Percentiles rank a stretch among this genome's conserved stretches.
phyloP scores from a whole-genome alignment of 345 rosid species.

The Salix udensis region DNA sequence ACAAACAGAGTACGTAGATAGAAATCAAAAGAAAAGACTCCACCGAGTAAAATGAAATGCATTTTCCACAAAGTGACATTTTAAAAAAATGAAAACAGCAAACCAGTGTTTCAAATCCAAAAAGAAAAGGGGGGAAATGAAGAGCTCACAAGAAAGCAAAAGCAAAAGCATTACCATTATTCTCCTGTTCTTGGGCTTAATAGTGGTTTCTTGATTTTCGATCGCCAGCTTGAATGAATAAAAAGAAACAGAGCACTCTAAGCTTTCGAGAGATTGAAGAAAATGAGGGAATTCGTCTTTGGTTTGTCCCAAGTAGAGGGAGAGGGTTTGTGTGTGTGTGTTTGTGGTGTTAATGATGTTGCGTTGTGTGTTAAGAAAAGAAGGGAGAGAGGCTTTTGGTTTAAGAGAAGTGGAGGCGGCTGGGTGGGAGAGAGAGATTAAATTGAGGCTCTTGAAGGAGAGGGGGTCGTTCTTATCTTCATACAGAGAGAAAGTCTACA shows the following conservation, averaged over 20 bases:
- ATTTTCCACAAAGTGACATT: neutral
- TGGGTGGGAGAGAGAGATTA: constrained; percentile 13
- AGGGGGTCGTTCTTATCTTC: constrained; percentile 36
- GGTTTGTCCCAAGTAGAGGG: neutral
- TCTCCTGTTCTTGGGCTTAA: constrained; percentile 52
- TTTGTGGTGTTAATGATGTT: neutral
- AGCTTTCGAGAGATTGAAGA: neutral
- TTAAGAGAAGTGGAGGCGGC: constrained; percentile 21
- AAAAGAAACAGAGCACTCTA: constrained; percentile 11
- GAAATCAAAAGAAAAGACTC: neutral
- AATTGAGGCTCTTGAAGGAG: constrained; percentile 8
- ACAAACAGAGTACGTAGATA: neutral
- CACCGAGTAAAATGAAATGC: neutral
- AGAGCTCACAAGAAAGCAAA: neutral
- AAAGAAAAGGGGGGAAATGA: neutral
- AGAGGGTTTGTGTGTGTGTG: neutral
- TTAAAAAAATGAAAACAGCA: neutral
- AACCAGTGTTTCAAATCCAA: neutral
- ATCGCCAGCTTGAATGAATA: constrained; percentile 36
- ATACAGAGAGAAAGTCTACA: constrained; percentile 18
- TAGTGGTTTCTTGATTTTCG: constrained; percentile 40
- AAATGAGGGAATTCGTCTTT: no score
- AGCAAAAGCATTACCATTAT: constrained; percentile 40
- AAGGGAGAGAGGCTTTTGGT: neutral
- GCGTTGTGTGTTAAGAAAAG: neutral